Base-by-base conservation (phyloP, 306 rosid genomes). In the Dalbergia cochinchinensis region DNA sequence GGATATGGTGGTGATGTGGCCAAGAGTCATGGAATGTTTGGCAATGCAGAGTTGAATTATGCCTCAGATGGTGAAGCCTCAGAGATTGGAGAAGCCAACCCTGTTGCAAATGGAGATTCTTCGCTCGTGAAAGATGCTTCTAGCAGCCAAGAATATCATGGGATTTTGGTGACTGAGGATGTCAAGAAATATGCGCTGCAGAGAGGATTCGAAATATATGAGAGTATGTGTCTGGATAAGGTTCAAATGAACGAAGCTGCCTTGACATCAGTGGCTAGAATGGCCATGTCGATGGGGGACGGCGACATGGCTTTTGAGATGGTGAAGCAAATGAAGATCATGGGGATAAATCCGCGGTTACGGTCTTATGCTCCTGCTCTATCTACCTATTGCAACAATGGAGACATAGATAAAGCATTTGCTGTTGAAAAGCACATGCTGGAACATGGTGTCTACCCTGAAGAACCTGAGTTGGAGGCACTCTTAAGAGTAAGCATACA, bases 191-290 rank as follows among this genome's bases (percentile, higher is more conserved):
- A 87, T 86, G 97, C 97, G 19, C 78, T 91, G 3, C 54, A 83
- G 54, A 91, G 85, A 60, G 99, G 99, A 68, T 86, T 90, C 65
- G 96, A 95, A 83, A 85, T 92, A 57, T 95, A 88, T 66, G 88
- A 91, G 86, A 86, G 78, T 78, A 95, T 91, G 99, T 48, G 88
- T 58, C 5, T 11, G 51, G 88, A 85, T 77, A 83, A 90, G 68
- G 84, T 91, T 54, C 74, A 81, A 7, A 86, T 92, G 94, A 95
- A 92, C 80, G 99, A 95, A 80, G 97, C 98, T 0, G 91, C 96
- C n/a, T 85, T 95, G 83, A 95, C 99, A 57, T 89, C 99, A 55
- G 88, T 95, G 80, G 99, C 97, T 77, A 85, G 97, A 85, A 92
- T 92, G 97, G 98, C 99, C 62, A 90, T 92, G 98, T 86, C 98